These are phyloP conservation scores for Solanum pimpinellifolium DNA, from an alignment of 257 asterid species.

Conservation along the genomic window DNA sequence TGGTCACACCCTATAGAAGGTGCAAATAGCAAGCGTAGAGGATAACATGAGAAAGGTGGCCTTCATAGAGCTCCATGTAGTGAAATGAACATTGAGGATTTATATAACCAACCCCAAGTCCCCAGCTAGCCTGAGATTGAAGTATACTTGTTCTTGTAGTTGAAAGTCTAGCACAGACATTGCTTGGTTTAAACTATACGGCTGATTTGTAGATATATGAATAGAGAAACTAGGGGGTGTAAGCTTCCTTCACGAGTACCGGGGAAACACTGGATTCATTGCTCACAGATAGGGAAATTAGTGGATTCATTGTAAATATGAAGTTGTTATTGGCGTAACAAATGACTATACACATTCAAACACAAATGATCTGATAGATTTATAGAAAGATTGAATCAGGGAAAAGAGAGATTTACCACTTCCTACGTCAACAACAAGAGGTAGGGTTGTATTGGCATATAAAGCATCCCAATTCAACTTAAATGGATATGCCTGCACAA, in stretches of 20 bases:
- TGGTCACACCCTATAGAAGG: background rate
- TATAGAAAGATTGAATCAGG: background rate
- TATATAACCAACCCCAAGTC: background rate
- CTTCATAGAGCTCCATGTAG: background rate
- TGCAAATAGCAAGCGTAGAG: background rate
- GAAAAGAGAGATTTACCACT: slow-evolving; percentile 46
- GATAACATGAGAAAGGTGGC: background rate
- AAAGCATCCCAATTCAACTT: slow-evolving; percentile 47
- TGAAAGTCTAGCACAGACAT: background rate
- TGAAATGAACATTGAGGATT: background rate
- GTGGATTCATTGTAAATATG: background rate
- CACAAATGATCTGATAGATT: background rate
- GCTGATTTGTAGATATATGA: background rate
- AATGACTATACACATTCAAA: background rate
- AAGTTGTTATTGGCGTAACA: background rate
- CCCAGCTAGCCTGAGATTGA: background rate
- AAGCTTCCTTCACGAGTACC: background rate
- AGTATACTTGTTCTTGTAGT: background rate
- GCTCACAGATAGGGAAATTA: background rate
- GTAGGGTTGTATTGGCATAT: slow-evolving; percentile 47
- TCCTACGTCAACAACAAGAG: slow-evolving; percentile 86
- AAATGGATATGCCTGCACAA: slow-evolving; percentile 71
- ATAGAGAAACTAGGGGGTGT: background rate
- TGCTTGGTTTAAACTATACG: background rate
- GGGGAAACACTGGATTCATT: background rate